Evolutionary conservation across 225 moss, liverwort and hornwort genomes (phyloP), one percentile per base, ranked within the genome.

Genomic region (Antitrichia curtipendula): DNA sequence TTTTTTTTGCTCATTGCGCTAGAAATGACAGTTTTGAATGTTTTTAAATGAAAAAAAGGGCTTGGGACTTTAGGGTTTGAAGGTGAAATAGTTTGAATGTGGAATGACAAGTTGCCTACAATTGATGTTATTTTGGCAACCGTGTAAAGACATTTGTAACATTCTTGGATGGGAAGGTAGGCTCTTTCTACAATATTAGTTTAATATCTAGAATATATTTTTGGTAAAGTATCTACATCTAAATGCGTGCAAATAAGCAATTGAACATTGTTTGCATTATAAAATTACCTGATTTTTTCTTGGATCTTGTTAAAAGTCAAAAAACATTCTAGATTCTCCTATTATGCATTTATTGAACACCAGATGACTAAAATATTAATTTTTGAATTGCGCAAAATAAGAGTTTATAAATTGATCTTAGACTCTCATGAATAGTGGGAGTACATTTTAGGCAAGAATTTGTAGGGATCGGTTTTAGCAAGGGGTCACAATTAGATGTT

Each of bases 41-140:
- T 1, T 20, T 50, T 34, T 21, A 52, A 0, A 22, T 36, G 0
- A 32, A 34, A 12, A 21, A 4, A 45, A 17, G 2, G 5, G 2
- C 0, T 34, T 75, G 2, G 2, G 1, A 52, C 3, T 75, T 13
- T 14, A 14, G 13, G 0, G 0, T 0, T 36, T 53, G 12, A 75
- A 52, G 7, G 5, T 36, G 3, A 22, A 75, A 23, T 36, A 23
- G 5, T 22, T 0, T 36, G 1, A 77, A 24, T 54, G 16, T 15
- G 4, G n/a, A 10, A 54, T 0, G 0, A 24, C 9, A 25, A 77
- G 6, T 76, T 1, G 9, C 23, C 6, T 13, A 14, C 2, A 36
- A 23, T 75, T 75, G 23, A 23, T 53, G 23, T 23, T 53, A 14
- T 32, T 50, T 3, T 50, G 5, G 5, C 50, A 75, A 32, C 2